Base-by-base conservation (phyloP, 2,329 filamentous ascomycete genomes). In the Furcasterigmium sp. region DNA sequence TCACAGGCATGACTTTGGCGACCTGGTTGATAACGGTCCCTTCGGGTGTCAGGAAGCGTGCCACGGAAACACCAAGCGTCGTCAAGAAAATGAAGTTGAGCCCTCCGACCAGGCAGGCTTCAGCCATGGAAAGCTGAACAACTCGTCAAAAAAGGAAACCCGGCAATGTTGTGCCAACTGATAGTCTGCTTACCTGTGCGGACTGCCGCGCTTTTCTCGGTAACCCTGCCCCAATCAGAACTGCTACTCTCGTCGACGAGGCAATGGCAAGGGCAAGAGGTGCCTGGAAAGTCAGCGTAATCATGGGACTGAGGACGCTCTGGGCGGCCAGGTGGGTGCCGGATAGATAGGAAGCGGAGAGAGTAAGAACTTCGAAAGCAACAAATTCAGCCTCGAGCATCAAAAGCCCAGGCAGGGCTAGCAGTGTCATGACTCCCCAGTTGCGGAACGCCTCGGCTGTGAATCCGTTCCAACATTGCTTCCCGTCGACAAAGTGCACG, bases 401-500 rank as follows among this genome's bases (percentile, higher is more conserved):
- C 39, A 87, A 62, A 28, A 88, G 69, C 2, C 85, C 85, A 0
- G 85, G 84, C 2, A 87, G 63, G 1, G 84, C 83, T 19, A 89
- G 78, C 26, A 76, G 78, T 55, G 88, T 74, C 84, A 90, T 89
- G 1, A 84, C 60, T 65, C 63, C 72, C 87, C 87, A 93, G 58
- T 91, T 91, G 26, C 69, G 68, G 41, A 90, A 72, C 1, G 85
- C 84, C 30, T 78, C 78, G 46, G 64, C 70, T n/a, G 80, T 82
- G 57, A 91, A 85, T 2, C 87, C 87, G 46, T 84, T 84, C 87
- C 87, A 93, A 64, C 87, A 91, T 55, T 89, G 79, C 38, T 74
- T 73, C 4, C 87, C 87, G 44, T 80, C 78, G 19, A 89, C 61
- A 56, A 85, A 85, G 47, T 75, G 73, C 18, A 91, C 84, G 56